Evolutionary conservation across 2,329 filamentous ascomycete species (phyloP), one percentile per base, ranked within the genome.

Genomic region (Colletotrichum sidae): DNA sequence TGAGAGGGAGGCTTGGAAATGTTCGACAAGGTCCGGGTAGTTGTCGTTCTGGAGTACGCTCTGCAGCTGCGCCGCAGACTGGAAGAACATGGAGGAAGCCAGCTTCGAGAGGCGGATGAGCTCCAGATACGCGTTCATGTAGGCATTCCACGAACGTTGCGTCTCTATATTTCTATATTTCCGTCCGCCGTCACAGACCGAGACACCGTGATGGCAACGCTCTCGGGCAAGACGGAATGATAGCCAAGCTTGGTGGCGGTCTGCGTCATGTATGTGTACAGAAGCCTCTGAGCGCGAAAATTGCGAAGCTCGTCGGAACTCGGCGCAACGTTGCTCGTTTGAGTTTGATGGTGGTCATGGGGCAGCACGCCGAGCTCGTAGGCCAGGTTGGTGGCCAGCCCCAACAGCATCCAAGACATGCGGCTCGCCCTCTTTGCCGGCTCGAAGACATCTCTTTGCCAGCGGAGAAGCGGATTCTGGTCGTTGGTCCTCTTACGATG

Each of bases 391-490:
- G 60, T 68, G 0, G 71, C 71, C 56, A 70, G 64, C 2, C 71
- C 71, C 0, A 73, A 33, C 2, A 73, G 69, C 71, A 73, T 72
- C 71, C 70, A 73, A 1, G 71, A 73, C 71, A 72, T 73, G 35
- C 70, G 64, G 7, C 72, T 70, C 0, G 71, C 69, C 41, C 71
- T 49, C 42, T 72, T 71, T 0, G 71, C 70, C 2, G 71, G 71
- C 9, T 72, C 67, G 41, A 73, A 72, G 2, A 72, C 71, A 25
- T 73, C 71, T 8, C 72, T 68, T 1, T 67, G 53, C 71, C 71
- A 73, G 0, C 71, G 65, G 38, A 72, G 69, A 0, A 72, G 69
- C 0, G 69, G 69, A 0, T 64, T 67, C 39, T 73, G 70, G 3
- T 70, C 55, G 6, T 72, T 65, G 7, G 55, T 65, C 9, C 54